These are phyloP conservation scores for Xylariaceae sp. DNA, from an alignment of 2,329 filamentous ascomycete species.

Conservation along the genomic window DNA sequence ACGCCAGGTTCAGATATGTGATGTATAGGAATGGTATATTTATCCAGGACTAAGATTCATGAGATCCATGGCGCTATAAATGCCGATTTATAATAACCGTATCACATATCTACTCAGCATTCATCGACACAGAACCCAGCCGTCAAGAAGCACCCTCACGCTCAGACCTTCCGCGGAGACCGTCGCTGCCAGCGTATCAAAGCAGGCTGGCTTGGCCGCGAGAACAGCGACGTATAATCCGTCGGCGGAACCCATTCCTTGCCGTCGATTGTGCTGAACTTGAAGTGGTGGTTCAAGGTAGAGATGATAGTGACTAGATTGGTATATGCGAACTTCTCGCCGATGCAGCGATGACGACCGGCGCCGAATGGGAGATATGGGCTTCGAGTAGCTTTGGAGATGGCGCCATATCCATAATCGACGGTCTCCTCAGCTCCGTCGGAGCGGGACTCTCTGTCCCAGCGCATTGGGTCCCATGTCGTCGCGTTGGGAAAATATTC, in stretches of 20 bases:
- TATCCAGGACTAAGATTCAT: too few species aligned
- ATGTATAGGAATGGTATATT: too few species aligned
- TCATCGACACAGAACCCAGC: too few species aligned
- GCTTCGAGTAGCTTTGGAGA: constrained; percentile 35
- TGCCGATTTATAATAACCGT: too few species aligned
- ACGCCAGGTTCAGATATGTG: too few species aligned
- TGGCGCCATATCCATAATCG: constrained; percentile 32
- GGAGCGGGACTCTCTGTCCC: constrained; percentile 42
- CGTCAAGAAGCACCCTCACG: too few species aligned
- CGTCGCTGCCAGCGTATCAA: constrained; percentile 31
- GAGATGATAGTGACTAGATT: constrained; percentile 65
- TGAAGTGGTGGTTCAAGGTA: constrained; percentile 60
- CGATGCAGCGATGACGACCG: constrained; percentile 70
- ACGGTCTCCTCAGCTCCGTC: constrained; percentile 17
- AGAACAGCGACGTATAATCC: constrained; percentile 57
- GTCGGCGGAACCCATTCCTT: constrained; percentile 57
- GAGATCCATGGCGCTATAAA: too few species aligned
- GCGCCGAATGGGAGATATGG: constrained; percentile 71
- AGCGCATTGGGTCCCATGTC: constrained; percentile 62
- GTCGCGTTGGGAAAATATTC: constrained; percentile 60
- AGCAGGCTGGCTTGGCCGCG: constrained; percentile 34
- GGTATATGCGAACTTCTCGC: constrained; percentile 73
- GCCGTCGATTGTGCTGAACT: constrained; percentile 56
- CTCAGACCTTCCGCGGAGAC: background rate
- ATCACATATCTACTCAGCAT: too few species aligned